These are phyloP conservation scores for Candida ponderosae DNA, from an alignment of 805 yeast species.

Conservation along the genomic window DNA sequence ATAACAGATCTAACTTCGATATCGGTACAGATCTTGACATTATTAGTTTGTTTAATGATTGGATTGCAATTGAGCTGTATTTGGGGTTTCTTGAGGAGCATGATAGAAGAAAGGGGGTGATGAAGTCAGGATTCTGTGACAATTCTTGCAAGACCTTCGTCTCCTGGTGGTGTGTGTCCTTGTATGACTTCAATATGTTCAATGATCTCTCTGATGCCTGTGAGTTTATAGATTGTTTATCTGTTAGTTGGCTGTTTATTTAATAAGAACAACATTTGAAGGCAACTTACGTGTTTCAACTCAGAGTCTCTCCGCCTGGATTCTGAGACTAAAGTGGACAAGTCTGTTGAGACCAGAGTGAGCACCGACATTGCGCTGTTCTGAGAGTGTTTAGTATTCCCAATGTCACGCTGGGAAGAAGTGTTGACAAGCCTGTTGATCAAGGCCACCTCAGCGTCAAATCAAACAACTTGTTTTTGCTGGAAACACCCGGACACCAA, in stretches of 20 bases:
- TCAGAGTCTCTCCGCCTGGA: conserved; percentile 65
- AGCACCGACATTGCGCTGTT: conserved; percentile 39
- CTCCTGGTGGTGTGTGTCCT: conserved; percentile 20
- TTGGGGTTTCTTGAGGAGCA: conserved; percentile 73
- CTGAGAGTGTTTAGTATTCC: too few relatives aligned
- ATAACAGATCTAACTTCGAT: conserved; percentile 41
- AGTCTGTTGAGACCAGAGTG: conserved; percentile 46
- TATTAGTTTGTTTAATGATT: conserved; percentile 58
- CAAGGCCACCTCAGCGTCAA: too few relatives aligned
- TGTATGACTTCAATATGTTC: conserved; percentile 31
- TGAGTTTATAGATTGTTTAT: conserved; percentile 13
- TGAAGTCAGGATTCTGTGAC: conserved; percentile 42
- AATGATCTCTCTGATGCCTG: conserved; percentile 42
- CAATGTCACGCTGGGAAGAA: too few relatives aligned
- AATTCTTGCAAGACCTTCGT: conserved; percentile 24
- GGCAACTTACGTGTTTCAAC: conserved; percentile 45
- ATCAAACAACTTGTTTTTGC: too few relatives aligned
- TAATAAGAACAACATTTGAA: background rate
- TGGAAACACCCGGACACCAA: too few relatives aligned
- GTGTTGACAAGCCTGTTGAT: too few relatives aligned
- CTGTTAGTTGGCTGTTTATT: conserved; percentile 4
- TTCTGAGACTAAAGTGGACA: conserved; percentile 55
- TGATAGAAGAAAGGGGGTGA: conserved; percentile 63
- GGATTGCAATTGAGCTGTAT: conserved; percentile 63
- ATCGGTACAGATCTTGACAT: conserved; percentile 46